phyloP scores from a whole-genome alignment of 2,329 filamentous ascomycete species.

The Aureobasidium leucospermi region DNA sequence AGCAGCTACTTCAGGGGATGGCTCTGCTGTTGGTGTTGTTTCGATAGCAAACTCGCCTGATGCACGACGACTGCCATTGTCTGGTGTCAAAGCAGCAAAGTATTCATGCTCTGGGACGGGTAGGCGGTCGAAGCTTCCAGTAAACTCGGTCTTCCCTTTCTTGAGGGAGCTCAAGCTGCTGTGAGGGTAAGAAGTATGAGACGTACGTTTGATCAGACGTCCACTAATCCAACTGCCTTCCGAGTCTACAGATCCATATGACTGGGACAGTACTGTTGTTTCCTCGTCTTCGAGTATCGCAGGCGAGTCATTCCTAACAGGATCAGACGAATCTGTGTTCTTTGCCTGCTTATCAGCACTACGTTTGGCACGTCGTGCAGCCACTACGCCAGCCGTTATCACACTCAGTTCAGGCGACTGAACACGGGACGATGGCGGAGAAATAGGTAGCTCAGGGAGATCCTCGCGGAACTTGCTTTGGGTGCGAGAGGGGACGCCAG shows the following conservation, averaged over 20 bases:
- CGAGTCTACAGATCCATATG: slow-evolving; percentile 87
- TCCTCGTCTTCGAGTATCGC: neutral
- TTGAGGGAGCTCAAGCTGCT: slow-evolving; percentile 42
- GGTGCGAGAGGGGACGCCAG: slow-evolving; percentile 64
- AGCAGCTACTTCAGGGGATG: neutral
- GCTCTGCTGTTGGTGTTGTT: slow-evolving; percentile 13
- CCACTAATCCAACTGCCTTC: slow-evolving; percentile 95
- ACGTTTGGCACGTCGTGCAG: slow-evolving; percentile 31
- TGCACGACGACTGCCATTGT: slow-evolving; percentile 13
- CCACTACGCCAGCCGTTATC: slow-evolving; percentile 32
- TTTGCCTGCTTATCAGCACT: neutral
- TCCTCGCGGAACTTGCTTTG: slow-evolving; percentile 91
- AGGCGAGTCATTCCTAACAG: slow-evolving; percentile 22
- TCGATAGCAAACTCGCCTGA: slow-evolving; percentile 2
- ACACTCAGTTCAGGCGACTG: slow-evolving; percentile 65
- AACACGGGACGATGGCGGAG: slow-evolving; percentile 74
- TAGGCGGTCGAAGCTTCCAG: slow-evolving; percentile 59
- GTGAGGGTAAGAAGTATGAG: slow-evolving; percentile 36
- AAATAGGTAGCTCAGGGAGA: slow-evolving; percentile 75
- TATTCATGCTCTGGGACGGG: slow-evolving; percentile 65
- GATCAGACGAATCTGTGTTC: slow-evolving; percentile 36
- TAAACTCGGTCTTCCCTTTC: slow-evolving; percentile 44
- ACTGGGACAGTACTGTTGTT: slow-evolving; percentile 56
- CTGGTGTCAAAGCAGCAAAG: slow-evolving; percentile 44
- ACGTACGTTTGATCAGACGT: slow-evolving; percentile 47